Conservation (phyloP, 257 asterid species). For the Plantago ovata region DNA sequence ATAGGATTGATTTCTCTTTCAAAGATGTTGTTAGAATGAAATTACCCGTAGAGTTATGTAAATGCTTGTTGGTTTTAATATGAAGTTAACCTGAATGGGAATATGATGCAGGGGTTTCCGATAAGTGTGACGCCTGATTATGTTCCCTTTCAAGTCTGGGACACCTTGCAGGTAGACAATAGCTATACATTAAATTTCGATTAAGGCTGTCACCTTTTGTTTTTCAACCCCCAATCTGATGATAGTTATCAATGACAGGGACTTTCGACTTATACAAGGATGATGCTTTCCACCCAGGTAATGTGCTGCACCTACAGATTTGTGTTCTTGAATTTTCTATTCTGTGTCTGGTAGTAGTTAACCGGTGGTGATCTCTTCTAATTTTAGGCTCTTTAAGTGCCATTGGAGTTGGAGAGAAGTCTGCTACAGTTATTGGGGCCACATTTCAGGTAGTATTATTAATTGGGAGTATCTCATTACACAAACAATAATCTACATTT, state of each 20-base stretch:
- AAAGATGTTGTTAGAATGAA: background rate
- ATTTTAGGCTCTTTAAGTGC: constrained; percentile 94
- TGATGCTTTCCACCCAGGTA: constrained; percentile 95
- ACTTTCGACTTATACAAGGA: constrained; percentile 91
- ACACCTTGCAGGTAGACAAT: constrained; percentile 71
- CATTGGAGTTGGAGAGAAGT: constrained; percentile 93
- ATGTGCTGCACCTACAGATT: constrained; percentile 11
- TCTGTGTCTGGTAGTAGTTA: constrained; percentile 7
- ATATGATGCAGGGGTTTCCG: constrained; percentile 78
- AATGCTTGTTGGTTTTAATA: background rate
- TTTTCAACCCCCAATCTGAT: constrained; percentile 10
- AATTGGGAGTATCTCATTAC: no score
- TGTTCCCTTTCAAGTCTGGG: constrained; percentile 87
- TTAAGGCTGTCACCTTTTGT: background rate
- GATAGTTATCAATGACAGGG: constrained; percentile 43
- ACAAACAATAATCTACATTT: background rate
- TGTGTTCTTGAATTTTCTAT: constrained; percentile 10
- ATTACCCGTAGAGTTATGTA: background rate
- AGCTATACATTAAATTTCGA: constrained; percentile 8
- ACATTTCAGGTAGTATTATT: constrained; percentile 97
- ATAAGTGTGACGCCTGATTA: constrained; percentile 91
- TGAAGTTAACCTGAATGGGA: background rate
- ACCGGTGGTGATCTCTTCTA: constrained; percentile 1
- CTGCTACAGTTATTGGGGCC: constrained; percentile 96
- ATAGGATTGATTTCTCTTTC: constrained; percentile 6